phyloP scores from a whole-genome alignment of 1,139 yeast species.

The Candida sanyaensis region DNA sequence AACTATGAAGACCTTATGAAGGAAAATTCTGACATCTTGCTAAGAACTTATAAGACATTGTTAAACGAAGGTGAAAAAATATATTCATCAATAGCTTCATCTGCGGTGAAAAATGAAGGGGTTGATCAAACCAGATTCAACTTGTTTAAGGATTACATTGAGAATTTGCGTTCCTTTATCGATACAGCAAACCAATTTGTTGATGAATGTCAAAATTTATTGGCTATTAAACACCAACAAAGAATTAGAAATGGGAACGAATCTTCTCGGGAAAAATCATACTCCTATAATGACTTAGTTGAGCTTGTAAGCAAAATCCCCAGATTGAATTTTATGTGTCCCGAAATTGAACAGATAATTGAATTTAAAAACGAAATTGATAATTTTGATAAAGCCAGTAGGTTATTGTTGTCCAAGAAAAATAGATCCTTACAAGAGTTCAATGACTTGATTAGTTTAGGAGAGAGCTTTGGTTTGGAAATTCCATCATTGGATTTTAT shows the following conservation, averaged over 20 bases:
- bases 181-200: conserved; percentile 51
- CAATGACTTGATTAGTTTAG: conserved; percentile 50
- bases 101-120: conserved; percentile 17
- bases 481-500: conserved; percentile 53
- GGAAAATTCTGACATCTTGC: conserved; percentile 45
- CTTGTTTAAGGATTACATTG: conserved; percentile 23
- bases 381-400: conserved; percentile 53
- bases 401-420: conserved; percentile 32
- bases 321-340: conserved; percentile 48
- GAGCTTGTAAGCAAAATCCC: conserved; percentile 50
- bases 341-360: conserved; percentile 61
- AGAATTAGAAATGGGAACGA: conserved; percentile 36
- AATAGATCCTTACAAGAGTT: conserved; percentile 37
- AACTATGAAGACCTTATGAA: conserved; percentile 44
- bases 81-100: conserved; percentile 28
- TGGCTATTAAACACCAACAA: conserved; percentile 54
- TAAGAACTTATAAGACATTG: conserved; percentile 47
- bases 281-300: conserved; percentile 19
- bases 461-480: conserved; percentile 59
- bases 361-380: conserved; percentile 57
- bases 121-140: conserved; percentile 19
- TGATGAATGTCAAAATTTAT: conserved; percentile 55
- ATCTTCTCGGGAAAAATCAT: conserved; percentile 4
- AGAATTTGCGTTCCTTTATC: conserved; percentile 46
- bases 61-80: conserved; percentile 60